phyloP scores from a whole-genome alignment of 2,329 filamentous ascomycete genomes.

The Penicillium brasilianum region DNA sequence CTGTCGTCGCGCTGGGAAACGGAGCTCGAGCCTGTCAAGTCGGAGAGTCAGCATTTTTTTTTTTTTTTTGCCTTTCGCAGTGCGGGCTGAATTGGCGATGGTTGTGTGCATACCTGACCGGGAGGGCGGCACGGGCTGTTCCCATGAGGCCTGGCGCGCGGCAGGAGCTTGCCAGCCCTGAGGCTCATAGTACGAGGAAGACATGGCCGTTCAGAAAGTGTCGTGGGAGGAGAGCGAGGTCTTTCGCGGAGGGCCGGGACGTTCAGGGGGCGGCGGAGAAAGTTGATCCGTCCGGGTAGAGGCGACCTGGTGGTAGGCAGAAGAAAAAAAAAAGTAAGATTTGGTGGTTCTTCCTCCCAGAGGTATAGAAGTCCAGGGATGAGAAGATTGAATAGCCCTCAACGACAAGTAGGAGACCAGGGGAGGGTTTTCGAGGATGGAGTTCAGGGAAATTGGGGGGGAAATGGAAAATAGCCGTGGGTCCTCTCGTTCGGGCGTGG shows the following conservation, averaged over 20 bases:
- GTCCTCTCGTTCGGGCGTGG: constrained; percentile 14
- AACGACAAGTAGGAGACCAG: background rate
- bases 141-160: constrained; percentile 71
- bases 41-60: constrained; percentile 14
- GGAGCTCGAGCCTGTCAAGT: constrained; percentile 69
- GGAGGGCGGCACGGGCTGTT: constrained; percentile 72
- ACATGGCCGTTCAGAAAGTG: constrained; percentile 42
- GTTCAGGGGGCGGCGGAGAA: constrained; percentile 33
- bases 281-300: constrained; percentile 34
- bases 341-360: background rate
- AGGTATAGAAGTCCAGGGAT: background rate
- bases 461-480: constrained; percentile 21
- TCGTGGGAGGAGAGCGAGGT: constrained; percentile 11
- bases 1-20: constrained; percentile 75
- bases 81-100: constrained; percentile 7
- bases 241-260: constrained; percentile 24
- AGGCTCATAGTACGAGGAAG: constrained; percentile 75
- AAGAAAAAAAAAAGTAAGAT: constrained; percentile 28
- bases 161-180: constrained; percentile 64
- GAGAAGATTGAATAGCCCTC: background rate
- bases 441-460: background rate
- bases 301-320: constrained; percentile 29
- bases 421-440: background rate
- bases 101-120: constrained; percentile 65
- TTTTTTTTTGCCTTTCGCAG: constrained; percentile 10